Evolutionary conservation across 2,329 filamentous ascomycete genomes (phyloP).

Genomic region (Aspergillus pseudoviridinutans): DNA sequence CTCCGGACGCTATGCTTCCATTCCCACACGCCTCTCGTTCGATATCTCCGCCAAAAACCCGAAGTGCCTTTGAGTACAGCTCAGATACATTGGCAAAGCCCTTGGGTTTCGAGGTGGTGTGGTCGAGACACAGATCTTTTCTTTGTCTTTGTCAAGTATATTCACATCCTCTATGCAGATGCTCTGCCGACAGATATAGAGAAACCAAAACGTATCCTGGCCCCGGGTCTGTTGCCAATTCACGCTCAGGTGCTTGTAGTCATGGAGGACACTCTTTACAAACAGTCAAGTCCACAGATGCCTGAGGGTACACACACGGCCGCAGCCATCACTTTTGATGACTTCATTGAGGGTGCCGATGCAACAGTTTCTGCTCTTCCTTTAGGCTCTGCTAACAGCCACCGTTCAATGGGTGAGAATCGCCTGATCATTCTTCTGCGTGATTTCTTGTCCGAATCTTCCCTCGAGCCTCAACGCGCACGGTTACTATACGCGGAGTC

Average conservation of each 20-base stretch:
- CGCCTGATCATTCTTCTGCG: conserved; percentile 76
- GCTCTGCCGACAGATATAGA: conserved; percentile 58
- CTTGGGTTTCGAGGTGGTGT: conserved; percentile 81
- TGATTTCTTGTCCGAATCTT: conserved; percentile 67
- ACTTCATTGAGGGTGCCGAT: conserved; percentile 62
- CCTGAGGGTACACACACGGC: conserved; percentile 43
- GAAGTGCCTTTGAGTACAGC: conserved; percentile 65
- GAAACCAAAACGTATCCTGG: conserved; percentile 56
- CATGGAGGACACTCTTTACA: conserved; percentile 78
- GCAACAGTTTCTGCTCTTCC: conserved; percentile 61
- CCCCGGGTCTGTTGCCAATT: conserved; percentile 74
- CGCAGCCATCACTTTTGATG: conserved; percentile 61
- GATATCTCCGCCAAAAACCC: conserved; percentile 60
- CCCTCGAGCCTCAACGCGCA: conserved; percentile 50
- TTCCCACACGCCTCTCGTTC: conserved; percentile 58
- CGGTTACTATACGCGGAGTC: conserved; percentile 71
- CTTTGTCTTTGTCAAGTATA: conserved; percentile 88
- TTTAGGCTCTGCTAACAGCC: conserved; percentile 64
- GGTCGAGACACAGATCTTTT: conserved; percentile 85
- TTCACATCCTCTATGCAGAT: conserved; percentile 72
- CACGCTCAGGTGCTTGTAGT: conserved; percentile 77
- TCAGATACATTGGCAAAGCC: conserved; percentile 77
- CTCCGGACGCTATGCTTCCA: conserved; percentile 60
- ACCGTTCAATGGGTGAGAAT: conserved; percentile 84
- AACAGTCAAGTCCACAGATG: conserved; percentile 54